Base-by-base conservation (phyloP, 2,329 filamentous ascomycete genomes). In the Whalleya microplaca region DNA sequence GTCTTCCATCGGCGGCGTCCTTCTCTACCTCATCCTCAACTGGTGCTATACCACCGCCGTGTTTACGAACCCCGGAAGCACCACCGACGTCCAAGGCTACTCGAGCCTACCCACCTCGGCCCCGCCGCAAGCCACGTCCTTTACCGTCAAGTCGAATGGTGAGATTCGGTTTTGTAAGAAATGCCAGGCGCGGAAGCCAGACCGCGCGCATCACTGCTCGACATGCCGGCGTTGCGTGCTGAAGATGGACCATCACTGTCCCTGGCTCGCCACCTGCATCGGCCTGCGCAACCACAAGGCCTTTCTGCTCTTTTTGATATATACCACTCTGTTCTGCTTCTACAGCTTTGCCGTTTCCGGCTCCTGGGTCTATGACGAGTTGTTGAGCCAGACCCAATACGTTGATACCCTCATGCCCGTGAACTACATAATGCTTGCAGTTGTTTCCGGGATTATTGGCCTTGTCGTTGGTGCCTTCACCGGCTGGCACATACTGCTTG, bases 231-330 rank as follows among this genome's bases (percentile, higher is more conserved):
- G 90, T 69, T 99, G 95, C 73, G 93, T 99, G 21, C 81, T 99
- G 73, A 99, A 99, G 80, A 99, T 99, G 95, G 95, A 99, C 72
- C 95, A 99, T 74, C 95, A 99, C 77, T 99, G 95, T 73, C 95
- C 95, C 16, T 99, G 95, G 95, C 83, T 99, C 48, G 94, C 95
- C 23, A 96, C 92, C 3, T 99, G 95, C 74, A 90, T 99, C 57
- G 95, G 95, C 19, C 79, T 99, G 62, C 86, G 86, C 70, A 99
- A 99, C 76, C 96, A 97, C 81, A 99, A 99, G 76, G 84, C 93
- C 0, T 99, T 99, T 71, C 73, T 99, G 51, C 82, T 98, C 2
- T 99, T 98, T 73, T 80, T 99, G 21, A 84, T 93, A 53, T 98
- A 99, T 73, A 92, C 91, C 0, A 91, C 89, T 3, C 60, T 96